These are phyloP conservation scores for Apiospora rasikravindrae DNA, from an alignment of 2,329 filamentous ascomycete species.

Conservation along the genomic window DNA sequence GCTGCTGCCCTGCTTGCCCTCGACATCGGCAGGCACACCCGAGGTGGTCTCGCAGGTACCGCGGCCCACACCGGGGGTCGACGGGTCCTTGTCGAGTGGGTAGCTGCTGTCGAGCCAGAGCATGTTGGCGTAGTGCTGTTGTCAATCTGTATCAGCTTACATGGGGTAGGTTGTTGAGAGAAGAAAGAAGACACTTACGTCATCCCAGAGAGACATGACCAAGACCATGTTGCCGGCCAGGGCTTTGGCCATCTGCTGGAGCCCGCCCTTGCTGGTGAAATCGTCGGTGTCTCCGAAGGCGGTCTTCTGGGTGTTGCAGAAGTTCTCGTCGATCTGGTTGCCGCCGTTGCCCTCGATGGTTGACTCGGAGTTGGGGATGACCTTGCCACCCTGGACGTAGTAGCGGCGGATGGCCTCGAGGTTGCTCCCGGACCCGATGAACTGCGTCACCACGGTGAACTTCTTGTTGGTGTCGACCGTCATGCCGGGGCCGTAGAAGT, in stretches of 20 bases:
- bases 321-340: conserved; percentile 54
- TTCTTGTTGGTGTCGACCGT: conserved; percentile 59
- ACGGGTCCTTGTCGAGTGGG: conserved; percentile 30
- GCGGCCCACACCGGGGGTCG: conserved; percentile 48
- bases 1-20: conserved; percentile 43
- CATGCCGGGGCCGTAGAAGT: conserved; percentile 62
- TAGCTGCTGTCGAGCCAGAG: conserved; percentile 65
- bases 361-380: conserved; percentile 46
- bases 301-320: conserved; percentile 59
- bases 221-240: conserved; percentile 63
- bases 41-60: conserved; percentile 51
- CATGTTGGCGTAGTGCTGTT: conserved; percentile 59
- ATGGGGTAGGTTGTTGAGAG: neutral
- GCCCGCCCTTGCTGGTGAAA: conserved; percentile 58
- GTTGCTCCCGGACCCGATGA: conserved; percentile 52
- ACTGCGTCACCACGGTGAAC: conserved; percentile 66
- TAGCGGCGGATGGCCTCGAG: conserved; percentile 60
- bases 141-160: neutral
- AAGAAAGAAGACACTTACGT: conserved; percentile 38
- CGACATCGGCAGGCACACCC: conserved; percentile 52
- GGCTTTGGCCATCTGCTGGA: conserved; percentile 57
- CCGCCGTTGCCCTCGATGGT: conserved; percentile 36
- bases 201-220: conserved; percentile 65
- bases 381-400: conserved; percentile 63
- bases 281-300: conserved; percentile 56